These are phyloP conservation scores for Rehmannia glutinosa DNA, from an alignment of 257 asterid genomes.

Conservation along the genomic window DNA sequence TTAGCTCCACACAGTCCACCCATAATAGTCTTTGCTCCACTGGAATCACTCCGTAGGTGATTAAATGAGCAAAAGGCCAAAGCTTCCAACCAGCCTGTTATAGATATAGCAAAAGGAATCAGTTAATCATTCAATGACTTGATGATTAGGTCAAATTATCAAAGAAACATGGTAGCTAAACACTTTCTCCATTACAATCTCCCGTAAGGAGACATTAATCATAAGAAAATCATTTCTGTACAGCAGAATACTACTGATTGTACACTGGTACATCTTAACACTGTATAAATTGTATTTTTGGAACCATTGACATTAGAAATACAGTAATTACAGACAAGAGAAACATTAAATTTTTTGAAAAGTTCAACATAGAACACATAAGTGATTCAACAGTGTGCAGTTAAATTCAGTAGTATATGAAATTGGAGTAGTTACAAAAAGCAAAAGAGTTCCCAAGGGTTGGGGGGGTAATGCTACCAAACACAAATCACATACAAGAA, in stretches of 20 bases:
- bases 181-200: no score
- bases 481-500: no score
- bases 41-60: slow-evolving; percentile 73
- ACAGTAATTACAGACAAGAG: background rate
- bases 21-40: slow-evolving; percentile 74
- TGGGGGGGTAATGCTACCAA: no score
- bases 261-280: no score
- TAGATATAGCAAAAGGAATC: background rate
- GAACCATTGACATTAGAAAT: background rate
- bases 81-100: slow-evolving; percentile 88
- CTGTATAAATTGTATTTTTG: no score
- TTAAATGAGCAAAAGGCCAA: slow-evolving; percentile 84
- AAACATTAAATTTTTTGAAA: background rate
- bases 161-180: background rate
- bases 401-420: no score
- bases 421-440: no score
- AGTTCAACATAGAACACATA: background rate
- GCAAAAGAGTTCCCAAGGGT: no score
- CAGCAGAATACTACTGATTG: background rate
- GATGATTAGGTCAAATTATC: background rate
- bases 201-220: no score
- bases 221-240: background rate
- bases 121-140: background rate
- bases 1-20: slow-evolving; percentile 77
- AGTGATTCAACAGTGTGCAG: no score